Base-by-base conservation (phyloP, 805 yeast species). In the Isabelozyma gotoi region DNA sequence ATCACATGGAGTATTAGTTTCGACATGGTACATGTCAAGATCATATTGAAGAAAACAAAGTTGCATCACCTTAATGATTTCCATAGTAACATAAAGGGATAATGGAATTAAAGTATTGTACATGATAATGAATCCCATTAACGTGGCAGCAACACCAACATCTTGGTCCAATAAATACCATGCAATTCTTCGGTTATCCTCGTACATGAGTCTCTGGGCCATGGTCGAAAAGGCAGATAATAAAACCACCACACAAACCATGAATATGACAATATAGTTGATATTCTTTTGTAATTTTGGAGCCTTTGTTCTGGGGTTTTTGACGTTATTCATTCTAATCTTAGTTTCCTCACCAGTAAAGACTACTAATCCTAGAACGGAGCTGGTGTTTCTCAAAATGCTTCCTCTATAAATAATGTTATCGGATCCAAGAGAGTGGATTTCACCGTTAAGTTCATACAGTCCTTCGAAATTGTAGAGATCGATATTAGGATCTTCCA, bases 121-220 rank as follows among this genome's bases (percentile, higher is more conserved):
- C 98, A 94, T 92, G 71, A 94, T 92, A 49, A 94, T 85, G 64
- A 87, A 95, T 2, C 98, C 90, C 96, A 94, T 91, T 39, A 94
- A 75, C 0, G 96, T 88, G 1, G 96, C 86, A 2, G 96, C 92
- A 16, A 81, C 77, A 17, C 96, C 95, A 0, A 85, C 96, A 51
- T 87, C 94, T 53, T 80, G 74, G 3, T 77, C 79, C 37, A 68
- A 65, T 19, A 90, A 62, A 58, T 91, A 95, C 97, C 97, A 90
- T 17, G 67, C 62, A 27, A 60, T 68, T 24, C 73, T 68, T 36
- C 68, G 65, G 29, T 67, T 57, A 5, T 60, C 57, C 7, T 71
- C 60, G 55, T 75, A 76, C 20, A 65, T 66, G 4, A 89, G 44
- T 38, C 85, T 70, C 56, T 89, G 84, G 0, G 86, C 97, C 78